phyloP scores from a whole-genome alignment of 306 rosid species.

The Pyrus communis region DNA sequence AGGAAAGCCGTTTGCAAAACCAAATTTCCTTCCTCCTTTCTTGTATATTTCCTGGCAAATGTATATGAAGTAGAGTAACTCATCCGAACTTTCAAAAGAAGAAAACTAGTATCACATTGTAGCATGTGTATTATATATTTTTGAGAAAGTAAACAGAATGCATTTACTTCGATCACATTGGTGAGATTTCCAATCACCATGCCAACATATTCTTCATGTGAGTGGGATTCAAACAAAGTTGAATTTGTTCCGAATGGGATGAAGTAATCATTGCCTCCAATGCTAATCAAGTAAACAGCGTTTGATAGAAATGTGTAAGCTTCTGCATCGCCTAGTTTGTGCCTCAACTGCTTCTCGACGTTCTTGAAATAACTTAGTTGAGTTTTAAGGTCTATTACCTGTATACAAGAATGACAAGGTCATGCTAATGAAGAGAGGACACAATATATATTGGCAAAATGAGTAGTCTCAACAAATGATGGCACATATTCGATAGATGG shows the following conservation, averaged over 20 bases:
- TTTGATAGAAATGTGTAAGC: slow-evolving; percentile 17
- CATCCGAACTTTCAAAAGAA: too few relatives aligned
- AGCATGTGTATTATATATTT: too few relatives aligned
- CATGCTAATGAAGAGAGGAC: neutral
- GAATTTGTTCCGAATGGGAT: slow-evolving; percentile 15
- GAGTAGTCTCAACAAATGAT: too few relatives aligned
- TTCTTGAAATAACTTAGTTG: slow-evolving; percentile 26
- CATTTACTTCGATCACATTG: slow-evolving; percentile 17
- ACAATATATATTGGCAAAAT: too few relatives aligned
- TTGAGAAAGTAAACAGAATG: neutral
- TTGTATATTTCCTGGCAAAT: slow-evolving; percentile 15
- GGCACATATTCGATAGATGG: too few relatives aligned
- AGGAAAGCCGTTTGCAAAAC: slow-evolving; percentile 2
- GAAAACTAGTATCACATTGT: too few relatives aligned
- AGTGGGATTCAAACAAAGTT: slow-evolving; percentile 1
- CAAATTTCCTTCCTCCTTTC: slow-evolving; percentile 41
- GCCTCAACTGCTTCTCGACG: slow-evolving; percentile 13
- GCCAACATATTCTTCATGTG: slow-evolving; percentile 10
- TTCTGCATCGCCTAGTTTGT: slow-evolving; percentile 18
- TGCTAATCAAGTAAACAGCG: slow-evolving; percentile 32
- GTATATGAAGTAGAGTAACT: too few relatives aligned
- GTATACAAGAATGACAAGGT: neutral
- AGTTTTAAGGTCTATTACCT: slow-evolving; percentile 23
- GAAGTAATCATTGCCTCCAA: slow-evolving; percentile 34
- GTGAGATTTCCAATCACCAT: slow-evolving; percentile 30